Base-by-base conservation (phyloP, 2,329 filamentous ascomycete species). In the Conoideocrella luteorostrata region DNA sequence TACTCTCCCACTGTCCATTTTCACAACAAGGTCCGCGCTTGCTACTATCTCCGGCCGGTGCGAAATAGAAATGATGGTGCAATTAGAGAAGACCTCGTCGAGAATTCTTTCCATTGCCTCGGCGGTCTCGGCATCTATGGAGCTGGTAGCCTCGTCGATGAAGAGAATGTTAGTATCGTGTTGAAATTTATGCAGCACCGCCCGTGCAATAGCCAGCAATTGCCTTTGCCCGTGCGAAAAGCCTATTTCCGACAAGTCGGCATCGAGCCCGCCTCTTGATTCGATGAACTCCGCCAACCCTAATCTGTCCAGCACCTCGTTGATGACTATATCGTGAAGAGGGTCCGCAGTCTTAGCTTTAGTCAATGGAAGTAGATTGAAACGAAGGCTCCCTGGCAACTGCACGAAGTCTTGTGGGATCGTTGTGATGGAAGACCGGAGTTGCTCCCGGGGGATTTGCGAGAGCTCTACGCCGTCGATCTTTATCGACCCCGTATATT, bases 401-500 rank as follows among this genome's bases (percentile, higher is more conserved):
- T 45, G 35, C 5, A 52, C 39, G 2, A 54, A 46, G 11, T 63
- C 61, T 29, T 64, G 62, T 0, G 61, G 43, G 1, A 63, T 46
- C 0, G 54, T 52, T 5, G 61, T 50, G 15, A 65, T 59, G n/a
- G 51, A 55, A 2, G 55, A 53, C 2, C 60, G 55, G 11, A 63
- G 28, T 1, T 52, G 1, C 10, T 52, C 44, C 13, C 50, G 53
- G 0, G 50, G 33, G 0, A 64, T 43, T 0, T 21, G 43, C 2
- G 42, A 46, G 9, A 60, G 52, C n/a, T 62, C 54, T 1, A 60
- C 21, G 12, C 52, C 54, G 18, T 64, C 59, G 0, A 65, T 40
- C 6, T 17, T 43, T 48, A 48, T 38, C 9, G 11, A 9, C 11
- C 35, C 35, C 7, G 35, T 24, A 20, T 34, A 34, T 5, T 34